Evolutionary conservation across 2,329 filamentous ascomycete genomes (phyloP).

Genomic region (Stagonosporopsis cucurbitacearum): DNA sequence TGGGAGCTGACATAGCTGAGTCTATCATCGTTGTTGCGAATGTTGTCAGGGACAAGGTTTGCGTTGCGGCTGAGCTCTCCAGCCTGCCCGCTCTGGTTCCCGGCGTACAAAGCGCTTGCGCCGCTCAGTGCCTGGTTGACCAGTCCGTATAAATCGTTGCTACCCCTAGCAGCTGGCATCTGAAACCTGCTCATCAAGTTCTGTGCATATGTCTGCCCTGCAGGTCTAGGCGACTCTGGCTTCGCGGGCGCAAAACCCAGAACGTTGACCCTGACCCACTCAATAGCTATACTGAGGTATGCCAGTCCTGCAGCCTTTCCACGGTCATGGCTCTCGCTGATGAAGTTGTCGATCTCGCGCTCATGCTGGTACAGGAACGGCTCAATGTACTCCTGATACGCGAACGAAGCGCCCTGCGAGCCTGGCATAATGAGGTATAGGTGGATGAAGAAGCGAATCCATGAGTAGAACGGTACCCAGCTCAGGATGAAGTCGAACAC

Average conservation of each 20-base stretch:
- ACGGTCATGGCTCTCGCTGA: slow-evolving; percentile 79
- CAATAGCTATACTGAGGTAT: slow-evolving; percentile 54
- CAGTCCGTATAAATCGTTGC: slow-evolving; percentile 76
- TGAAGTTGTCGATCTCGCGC: slow-evolving; percentile 85
- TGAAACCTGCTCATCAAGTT: slow-evolving; percentile 84
- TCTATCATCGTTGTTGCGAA: slow-evolving; percentile 70
- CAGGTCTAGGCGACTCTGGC: slow-evolving; percentile 53
- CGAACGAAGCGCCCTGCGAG: slow-evolving; percentile 85
- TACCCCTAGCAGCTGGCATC: slow-evolving; percentile 72
- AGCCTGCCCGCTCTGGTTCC: slow-evolving; percentile 51
- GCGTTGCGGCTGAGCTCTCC: slow-evolving; percentile 64
- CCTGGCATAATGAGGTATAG: slow-evolving; percentile 97
- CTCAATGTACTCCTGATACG: slow-evolving; percentile 86
- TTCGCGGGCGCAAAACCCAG: slow-evolving; percentile 72
- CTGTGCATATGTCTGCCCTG: slow-evolving; percentile 72
- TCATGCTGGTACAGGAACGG: slow-evolving; percentile 91
- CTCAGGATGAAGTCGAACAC: slow-evolving; percentile 86
- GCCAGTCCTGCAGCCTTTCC: slow-evolving; percentile 77
- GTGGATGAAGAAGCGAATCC: slow-evolving; percentile 84
- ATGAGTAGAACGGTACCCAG: slow-evolving; percentile 95
- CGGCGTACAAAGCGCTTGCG: slow-evolving; percentile 58
- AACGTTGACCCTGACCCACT: slow-evolving; percentile 73
- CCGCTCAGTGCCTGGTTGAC: slow-evolving; percentile 76
- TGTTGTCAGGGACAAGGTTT: slow-evolving; percentile 72
- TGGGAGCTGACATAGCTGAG: slow-evolving; percentile 79